These are phyloP conservation scores for Didymella exigua DNA, from an alignment of 2,329 filamentous ascomycete genomes.

Conservation along the genomic window DNA sequence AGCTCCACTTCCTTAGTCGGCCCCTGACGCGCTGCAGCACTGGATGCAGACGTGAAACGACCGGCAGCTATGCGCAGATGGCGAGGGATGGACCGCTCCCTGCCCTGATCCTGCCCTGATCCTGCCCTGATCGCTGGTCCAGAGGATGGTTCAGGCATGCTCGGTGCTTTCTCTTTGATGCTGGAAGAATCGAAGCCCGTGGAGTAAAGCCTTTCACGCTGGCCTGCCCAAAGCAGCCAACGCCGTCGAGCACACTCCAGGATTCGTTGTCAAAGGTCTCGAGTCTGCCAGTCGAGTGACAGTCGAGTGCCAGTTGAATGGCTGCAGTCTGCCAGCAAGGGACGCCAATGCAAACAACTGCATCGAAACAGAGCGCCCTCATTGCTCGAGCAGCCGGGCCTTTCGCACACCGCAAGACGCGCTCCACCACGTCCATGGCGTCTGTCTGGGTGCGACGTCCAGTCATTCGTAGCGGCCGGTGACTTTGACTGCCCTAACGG, in stretches of 20 bases:
- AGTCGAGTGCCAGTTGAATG: background rate
- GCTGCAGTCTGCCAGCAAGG: conserved; percentile 15
- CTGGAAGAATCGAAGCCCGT: background rate
- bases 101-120: conserved; percentile 25
- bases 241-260: background rate
- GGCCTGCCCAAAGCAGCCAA: background rate
- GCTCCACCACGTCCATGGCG: conserved; percentile 31
- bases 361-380: conserved; percentile 22
- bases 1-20: conserved; percentile 9
- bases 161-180: background rate
- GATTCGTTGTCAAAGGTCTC: conserved; percentile 1
- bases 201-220: background rate
- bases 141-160: background rate
- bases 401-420: conserved; percentile 34
- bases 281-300: background rate
- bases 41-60: conserved; percentile 31
- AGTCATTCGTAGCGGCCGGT: conserved; percentile 28
- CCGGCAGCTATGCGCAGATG: conserved; percentile 30
- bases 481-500: conserved; percentile 22
- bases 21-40: conserved; percentile 20
- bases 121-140: conserved; percentile 23
- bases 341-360: conserved; percentile 16
- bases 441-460: conserved; percentile 28
- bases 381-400: conserved; percentile 30
- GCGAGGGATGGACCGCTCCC: conserved; percentile 16